Evolutionary conservation across 1,284 basidiomycete genomes (phyloP).

Genomic region (Trichosporon sp.): DNA sequence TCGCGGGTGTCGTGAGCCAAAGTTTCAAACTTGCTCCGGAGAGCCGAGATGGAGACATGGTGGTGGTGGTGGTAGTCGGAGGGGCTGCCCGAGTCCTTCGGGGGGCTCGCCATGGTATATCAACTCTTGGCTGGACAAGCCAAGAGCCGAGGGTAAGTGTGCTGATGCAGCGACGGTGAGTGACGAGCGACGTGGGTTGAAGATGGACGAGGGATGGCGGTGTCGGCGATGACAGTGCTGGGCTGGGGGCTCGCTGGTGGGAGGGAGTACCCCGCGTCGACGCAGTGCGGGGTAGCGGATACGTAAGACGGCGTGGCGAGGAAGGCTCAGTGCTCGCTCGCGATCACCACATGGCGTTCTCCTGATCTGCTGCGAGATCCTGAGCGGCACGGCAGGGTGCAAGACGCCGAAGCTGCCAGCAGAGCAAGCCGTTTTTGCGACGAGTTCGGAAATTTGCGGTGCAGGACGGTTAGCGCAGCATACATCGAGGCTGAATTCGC

Average conservation of each 20-base stretch:
- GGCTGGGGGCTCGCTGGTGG: neutral
- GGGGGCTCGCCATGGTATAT: neutral
- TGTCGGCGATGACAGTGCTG: neutral
- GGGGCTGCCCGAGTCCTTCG: neutral
- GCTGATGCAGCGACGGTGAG: neutral
- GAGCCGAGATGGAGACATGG: conserved; percentile 32
- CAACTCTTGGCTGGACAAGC: neutral
- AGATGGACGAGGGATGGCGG: neutral
- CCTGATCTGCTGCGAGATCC: neutral
- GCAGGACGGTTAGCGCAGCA: neutral
- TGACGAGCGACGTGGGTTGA: neutral
- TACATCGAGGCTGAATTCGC: neutral
- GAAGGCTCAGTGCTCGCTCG: neutral
- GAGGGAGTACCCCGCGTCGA: neutral
- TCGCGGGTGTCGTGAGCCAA: conserved; percentile 21
- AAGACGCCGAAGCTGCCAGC: neutral
- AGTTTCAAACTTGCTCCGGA: conserved; percentile 39
- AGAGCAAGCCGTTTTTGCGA: neutral
- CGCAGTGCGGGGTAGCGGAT: neutral
- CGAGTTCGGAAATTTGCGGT: neutral
- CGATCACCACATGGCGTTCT: neutral
- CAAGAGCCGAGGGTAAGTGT: neutral
- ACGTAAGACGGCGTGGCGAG: neutral
- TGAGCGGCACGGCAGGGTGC: neutral
- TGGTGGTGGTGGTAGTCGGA: conserved; percentile 8